Conservation (phyloP, 805 yeast genomes). For the Saccharomycopsis microspora region DNA sequence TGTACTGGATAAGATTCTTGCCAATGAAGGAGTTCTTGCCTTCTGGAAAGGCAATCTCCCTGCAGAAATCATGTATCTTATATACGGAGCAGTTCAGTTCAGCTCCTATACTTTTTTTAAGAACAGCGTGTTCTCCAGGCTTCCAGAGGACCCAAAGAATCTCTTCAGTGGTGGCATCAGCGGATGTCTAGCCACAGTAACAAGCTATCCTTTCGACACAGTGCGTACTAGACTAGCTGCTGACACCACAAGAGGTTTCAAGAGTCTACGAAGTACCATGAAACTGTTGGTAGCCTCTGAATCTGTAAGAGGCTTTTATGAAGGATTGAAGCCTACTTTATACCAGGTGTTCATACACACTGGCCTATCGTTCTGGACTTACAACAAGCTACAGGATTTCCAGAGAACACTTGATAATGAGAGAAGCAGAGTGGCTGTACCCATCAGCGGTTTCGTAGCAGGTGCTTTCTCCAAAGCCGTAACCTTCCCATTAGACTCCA, state of each 20-base stretch:
- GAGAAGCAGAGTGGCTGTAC: constrained; percentile 26
- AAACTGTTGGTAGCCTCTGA: constrained; percentile 22
- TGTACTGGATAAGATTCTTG: constrained; percentile 26
- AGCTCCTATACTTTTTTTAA: constrained; percentile 53
- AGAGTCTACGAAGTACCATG: constrained; percentile 27
- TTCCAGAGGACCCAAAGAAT: constrained; percentile 16
- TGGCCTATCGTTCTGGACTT: constrained; percentile 15
- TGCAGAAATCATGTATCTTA: constrained; percentile 73
- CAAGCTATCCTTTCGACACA: constrained; percentile 87
- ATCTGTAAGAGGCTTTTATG: constrained; percentile 36
- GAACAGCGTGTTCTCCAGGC: constrained; percentile 19
- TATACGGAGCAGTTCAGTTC: constrained; percentile 83
- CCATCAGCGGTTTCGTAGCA: constrained; percentile 60
- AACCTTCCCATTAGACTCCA: constrained; percentile 79
- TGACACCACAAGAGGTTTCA: constrained; percentile 23
- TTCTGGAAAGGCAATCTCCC: constrained; percentile 97
- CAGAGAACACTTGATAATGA: constrained; percentile 13
- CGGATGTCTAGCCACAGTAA: constrained; percentile 60
- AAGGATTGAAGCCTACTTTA: constrained; percentile 36
- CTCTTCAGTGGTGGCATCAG: constrained; percentile 63
- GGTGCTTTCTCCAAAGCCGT: constrained; percentile 64
- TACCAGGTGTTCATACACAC: constrained; percentile 14
- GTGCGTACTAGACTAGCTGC: constrained; percentile 80
- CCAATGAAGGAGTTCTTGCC: constrained; percentile 58
- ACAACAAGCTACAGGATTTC: constrained; percentile 23